Base-by-base conservation (phyloP, 805 yeast species). In the Pichia ethanolica region DNA sequence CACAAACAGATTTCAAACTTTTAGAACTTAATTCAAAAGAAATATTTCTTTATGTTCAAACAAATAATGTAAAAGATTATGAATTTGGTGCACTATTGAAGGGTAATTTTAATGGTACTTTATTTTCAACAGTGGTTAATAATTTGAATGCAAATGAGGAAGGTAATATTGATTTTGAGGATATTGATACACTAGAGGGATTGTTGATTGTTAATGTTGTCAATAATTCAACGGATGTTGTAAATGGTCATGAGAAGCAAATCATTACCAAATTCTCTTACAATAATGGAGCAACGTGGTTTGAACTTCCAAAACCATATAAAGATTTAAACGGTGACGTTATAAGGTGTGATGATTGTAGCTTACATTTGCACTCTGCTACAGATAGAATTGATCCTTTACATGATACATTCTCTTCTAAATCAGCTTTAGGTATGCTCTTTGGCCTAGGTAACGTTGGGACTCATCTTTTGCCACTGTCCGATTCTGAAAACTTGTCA, bases 251-350 rank as follows among this genome's bases (percentile, higher is more conserved):
- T 4, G 62, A 58, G 6, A 90, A 90, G 64, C 64, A 71, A 54
- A 64, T 91, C 51, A 81, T 80, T 62, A 76, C 97, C 0, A 74
- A 71, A 64, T 86, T 90, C 47, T 79, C 97, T 0, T 88, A 82
- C 60, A 89, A 89, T 64, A 97, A 93, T 65, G 99, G 97, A 49
- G 87, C 90, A 5, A 82, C 83, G 53, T 91, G 98, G 97, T 65
- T 72, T 4, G 80, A 71, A 51, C 57, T 91, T 20, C 61, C 64
- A 1, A 91, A 97, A 6, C 97, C 97, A 6, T 51, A 67, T 1
- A 70, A 65, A 13, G 88, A 86, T 60, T 81, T 75, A 49, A 68
- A 70, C 36, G 56, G 81, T 13, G 74, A 73, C 1, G 73, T 86
- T 60, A 81, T 75, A 49, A 68, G 70, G 35, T 57, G 81, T 13